Percentiles rank a stretch among this genome's conserved stretches.
Evolutionary conservation across 2,329 filamentous ascomycete species (phyloP).

Genomic region (Whalleya microplaca): DNA sequence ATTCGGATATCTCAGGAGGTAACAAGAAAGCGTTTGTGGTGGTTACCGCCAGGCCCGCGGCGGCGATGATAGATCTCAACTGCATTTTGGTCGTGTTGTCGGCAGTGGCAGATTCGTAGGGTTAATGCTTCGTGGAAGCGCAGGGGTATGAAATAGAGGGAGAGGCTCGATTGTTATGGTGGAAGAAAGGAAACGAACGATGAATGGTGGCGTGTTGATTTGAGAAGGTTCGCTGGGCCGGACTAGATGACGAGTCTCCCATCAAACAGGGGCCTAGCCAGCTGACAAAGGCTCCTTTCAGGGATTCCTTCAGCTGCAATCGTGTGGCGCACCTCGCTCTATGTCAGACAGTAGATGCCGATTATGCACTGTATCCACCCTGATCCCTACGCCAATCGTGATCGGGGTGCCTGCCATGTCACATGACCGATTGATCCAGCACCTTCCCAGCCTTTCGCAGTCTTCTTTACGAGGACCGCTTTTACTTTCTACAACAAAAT

Average conservation of each 20-base stretch:
- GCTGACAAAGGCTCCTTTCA: not conserved
- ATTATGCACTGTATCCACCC: conserved; percentile 4
- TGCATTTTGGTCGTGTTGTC: conserved; percentile 35
- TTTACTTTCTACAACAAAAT: too few species aligned
- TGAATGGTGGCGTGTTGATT: conserved; percentile 21
- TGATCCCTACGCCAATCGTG: not conserved
- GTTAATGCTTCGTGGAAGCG: conserved; percentile 23
- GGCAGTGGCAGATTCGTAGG: conserved; percentile 12
- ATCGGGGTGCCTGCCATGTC: conserved; percentile 8
- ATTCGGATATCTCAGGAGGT: conserved; percentile 34
- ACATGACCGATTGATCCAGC: conserved; percentile 11
- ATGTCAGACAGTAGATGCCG: conserved; percentile 5
- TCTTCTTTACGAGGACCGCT: not conserved
- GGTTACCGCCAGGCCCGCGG: conserved; percentile 40
- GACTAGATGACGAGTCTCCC: not conserved
- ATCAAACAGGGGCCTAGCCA: not conserved
- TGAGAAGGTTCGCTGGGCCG: conserved; percentile 7
- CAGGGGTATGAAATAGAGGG: conserved; percentile 10
- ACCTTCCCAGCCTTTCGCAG: not conserved
- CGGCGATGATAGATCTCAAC: conserved; percentile 38
- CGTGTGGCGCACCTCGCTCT: not conserved
- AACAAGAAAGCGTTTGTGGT: conserved; percentile 38
- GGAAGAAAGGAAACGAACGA: conserved; percentile 18
- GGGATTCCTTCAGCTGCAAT: not conserved
- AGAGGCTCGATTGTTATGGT: conserved; percentile 19